Conservation (phyloP, 1,284 basidiomycete genomes). For the Puccinia novopanici region DNA sequence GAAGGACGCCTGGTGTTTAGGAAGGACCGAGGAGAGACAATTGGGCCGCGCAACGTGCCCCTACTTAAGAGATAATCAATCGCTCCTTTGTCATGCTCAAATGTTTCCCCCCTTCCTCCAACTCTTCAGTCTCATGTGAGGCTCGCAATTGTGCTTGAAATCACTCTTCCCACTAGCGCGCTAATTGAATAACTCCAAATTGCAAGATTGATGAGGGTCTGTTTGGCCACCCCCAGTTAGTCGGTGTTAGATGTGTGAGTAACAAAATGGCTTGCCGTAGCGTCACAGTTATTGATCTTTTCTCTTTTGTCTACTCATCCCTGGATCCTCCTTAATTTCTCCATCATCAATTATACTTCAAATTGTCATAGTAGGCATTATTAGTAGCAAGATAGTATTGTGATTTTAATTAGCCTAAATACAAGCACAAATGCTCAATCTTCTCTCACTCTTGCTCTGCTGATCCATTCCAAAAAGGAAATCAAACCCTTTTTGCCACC, state of each 20-base stretch:
- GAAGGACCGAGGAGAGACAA: not conserved
- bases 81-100: not conserved
- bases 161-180: slow-evolving; percentile 17
- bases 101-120: not conserved
- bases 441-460: too few species aligned
- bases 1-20: not conserved
- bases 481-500: too few species aligned
- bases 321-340: too few species aligned
- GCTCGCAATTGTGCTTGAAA: not conserved
- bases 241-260: not conserved
- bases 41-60: not conserved
- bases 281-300: too few species aligned
- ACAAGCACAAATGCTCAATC: too few species aligned
- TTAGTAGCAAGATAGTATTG: too few species aligned
- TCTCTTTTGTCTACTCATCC: too few species aligned
- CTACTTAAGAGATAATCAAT: not conserved
- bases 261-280: slow-evolving; percentile 29
- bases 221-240: too few species aligned
- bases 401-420: too few species aligned
- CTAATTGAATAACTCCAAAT: not conserved
- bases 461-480: too few species aligned
- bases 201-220: not conserved
- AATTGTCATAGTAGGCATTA: too few species aligned
- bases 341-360: too few species aligned
- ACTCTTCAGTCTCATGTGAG: not conserved